Base-by-base conservation (phyloP, 148 eudicot genomes). In the Pharnaceum exiguum region DNA sequence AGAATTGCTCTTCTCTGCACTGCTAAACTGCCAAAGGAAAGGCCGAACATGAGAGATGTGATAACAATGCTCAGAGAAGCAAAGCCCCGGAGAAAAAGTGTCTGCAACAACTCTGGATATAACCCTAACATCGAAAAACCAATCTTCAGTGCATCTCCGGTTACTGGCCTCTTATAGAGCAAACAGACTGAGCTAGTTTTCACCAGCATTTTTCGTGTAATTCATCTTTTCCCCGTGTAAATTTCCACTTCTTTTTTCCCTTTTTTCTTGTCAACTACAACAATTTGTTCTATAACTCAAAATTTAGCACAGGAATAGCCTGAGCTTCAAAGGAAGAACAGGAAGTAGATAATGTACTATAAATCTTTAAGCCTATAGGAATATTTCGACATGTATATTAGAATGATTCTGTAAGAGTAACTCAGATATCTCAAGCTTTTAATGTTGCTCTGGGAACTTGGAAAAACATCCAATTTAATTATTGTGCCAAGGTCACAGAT, bases 1-100 rank as follows among this genome's bases (percentile, higher is more conserved):
- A 63, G 70, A 13, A 67, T 75, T 6, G 79, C 79, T 43, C 58
- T 75, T 55, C 62, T 71, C 22, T 75, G 79, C 49, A 75, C 79
- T 1, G 62, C 76, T 10, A 75, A 75, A 47, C 54, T 75, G 21
- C 79, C 79, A 0, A 75, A 75, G 42, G 79, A 75, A 32, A 57
- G 79, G 67, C 79, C 76, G 5, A 66, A 69, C 15, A 75, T 72
- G 63, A 75, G 76, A 48, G 79, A 75, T 65, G 58, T 67, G 1
- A 57, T 71, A 16, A 67, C 76, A 23, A 75, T 75, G 79, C 79
- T 75, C 36, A 52, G 60, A 67, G 76, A 75, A 65, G 79, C 79
- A 8, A 75, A 75, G 60, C 79, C 79, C 3, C 52, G 79, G 37
- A 66, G 79, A 29, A 75, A 75, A 46, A 75, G 79, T 31, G 52